phyloP scores from a whole-genome alignment of 257 asterid genomes.

The Penstemon eatonii region DNA sequence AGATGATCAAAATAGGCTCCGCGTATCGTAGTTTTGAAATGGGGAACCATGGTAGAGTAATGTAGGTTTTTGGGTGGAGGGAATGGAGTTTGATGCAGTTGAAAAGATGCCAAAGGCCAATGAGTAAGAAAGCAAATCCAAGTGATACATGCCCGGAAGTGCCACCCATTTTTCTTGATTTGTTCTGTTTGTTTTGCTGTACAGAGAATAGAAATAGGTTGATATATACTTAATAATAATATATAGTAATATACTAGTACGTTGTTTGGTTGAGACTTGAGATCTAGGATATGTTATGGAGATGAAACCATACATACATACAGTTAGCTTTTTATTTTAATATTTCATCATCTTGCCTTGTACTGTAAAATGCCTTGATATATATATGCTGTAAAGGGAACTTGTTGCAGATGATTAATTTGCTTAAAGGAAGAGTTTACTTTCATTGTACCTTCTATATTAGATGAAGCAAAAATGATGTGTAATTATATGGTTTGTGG shows the following conservation, averaged over 20 bases:
- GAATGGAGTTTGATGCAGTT: constrained; percentile 62
- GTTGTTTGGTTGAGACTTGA: neutral
- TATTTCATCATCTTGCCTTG: constrained; percentile 42
- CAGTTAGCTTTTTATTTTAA: constrained; percentile 24
- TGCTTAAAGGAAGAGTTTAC: constrained; percentile 47
- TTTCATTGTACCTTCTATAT: neutral
- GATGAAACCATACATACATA: constrained; percentile 5
- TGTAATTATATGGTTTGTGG: neutral
- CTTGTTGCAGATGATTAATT: constrained; percentile 32
- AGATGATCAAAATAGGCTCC: constrained; percentile 59
- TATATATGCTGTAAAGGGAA: constrained; percentile 7
- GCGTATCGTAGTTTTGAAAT: constrained; percentile 41
- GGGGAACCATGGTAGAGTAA: constrained; percentile 70
- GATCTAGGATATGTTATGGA: neutral
- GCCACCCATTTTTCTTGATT: constrained; percentile 44
- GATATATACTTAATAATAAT: neutral
- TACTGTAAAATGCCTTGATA: constrained; percentile 24
- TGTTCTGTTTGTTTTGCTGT: neutral
- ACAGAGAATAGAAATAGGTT: neutral
- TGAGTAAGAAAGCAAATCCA: constrained; percentile 60
- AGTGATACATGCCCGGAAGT: constrained; percentile 67
- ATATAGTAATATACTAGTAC: neutral
- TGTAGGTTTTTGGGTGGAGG: constrained; percentile 53
- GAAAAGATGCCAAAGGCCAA: constrained; percentile 81
- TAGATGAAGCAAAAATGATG: neutral